Conservation (phyloP, 306 rosid genomes). For the Cicer chorassanicum region DNA sequence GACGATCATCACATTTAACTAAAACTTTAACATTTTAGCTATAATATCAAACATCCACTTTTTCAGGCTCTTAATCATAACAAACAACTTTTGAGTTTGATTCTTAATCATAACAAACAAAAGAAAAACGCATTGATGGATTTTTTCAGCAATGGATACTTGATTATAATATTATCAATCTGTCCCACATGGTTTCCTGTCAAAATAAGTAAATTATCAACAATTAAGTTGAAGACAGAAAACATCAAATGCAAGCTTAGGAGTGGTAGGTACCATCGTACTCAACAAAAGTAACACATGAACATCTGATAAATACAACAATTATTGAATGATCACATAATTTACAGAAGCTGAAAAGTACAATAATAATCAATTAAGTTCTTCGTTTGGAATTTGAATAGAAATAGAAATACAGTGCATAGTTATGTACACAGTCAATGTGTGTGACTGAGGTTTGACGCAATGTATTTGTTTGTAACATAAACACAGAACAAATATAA, state of each 20-base stretch:
- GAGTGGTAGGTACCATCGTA: background rate
- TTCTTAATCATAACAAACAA: too few relatives aligned
- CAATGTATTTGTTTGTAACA: constrained; percentile 41
- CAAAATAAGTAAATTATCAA: background rate
- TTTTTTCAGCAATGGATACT: background rate
- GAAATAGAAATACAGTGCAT: constrained; percentile 30
- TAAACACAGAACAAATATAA: constrained; percentile 37
- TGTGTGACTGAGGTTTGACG: constrained; percentile 42
- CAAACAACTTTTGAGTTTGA: too few relatives aligned
- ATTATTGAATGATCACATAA: constrained; percentile 38
- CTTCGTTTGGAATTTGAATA: constrained; percentile 44
- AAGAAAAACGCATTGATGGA: too few relatives aligned
- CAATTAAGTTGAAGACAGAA: background rate
- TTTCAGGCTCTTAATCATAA: too few relatives aligned
- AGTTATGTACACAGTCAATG: constrained; percentile 61
- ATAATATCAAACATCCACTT: too few relatives aligned
- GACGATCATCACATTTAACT: too few relatives aligned
- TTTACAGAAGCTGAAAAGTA: constrained; percentile 44
- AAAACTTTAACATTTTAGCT: too few relatives aligned
- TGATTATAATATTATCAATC: background rate
- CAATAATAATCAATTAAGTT: constrained; percentile 38
- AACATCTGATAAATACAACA: constrained; percentile 34
- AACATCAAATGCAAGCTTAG: background rate
- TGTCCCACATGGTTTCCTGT: background rate
- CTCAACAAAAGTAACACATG: background rate